phyloP scores from a whole-genome alignment of 2,329 filamentous ascomycete species.

The Chalaropsis thielavioides region DNA sequence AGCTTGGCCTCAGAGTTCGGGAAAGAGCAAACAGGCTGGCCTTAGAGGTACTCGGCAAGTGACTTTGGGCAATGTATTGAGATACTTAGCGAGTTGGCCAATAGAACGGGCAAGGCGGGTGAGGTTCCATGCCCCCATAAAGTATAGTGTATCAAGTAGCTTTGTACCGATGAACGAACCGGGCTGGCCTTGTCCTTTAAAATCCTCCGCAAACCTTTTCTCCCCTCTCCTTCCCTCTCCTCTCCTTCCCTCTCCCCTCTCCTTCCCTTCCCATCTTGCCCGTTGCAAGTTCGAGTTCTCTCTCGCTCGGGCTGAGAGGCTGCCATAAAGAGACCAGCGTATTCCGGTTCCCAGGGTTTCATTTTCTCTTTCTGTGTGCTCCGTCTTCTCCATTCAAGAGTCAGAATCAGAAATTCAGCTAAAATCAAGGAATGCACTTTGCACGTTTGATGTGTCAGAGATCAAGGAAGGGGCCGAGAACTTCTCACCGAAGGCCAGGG shows the following conservation, averaged over 20 bases:
- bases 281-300: neutral
- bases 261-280: neutral
- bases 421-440: neutral
- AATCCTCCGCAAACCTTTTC: neutral
- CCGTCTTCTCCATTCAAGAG: no score
- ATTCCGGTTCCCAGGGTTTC: neutral
- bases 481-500: neutral
- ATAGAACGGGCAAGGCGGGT: neutral
- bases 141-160: neutral
- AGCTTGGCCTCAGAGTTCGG: neutral
- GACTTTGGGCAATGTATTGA: neutral
- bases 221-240: neutral
- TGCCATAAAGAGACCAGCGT: neutral
- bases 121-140: constrained; percentile 20
- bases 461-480: neutral
- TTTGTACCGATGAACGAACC: neutral
- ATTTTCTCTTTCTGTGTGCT: neutral
- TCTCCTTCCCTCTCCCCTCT: neutral
- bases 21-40: no score
- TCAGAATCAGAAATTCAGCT: no score
- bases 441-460: neutral
- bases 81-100: neutral
- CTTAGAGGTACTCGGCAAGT: neutral
- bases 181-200: neutral
- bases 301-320: no score